A percentile compares a stretch with the other conserved stretches of the same genome.
Conservation (phyloP, 208 protist species). For the Phytomonas sp. region DNA sequence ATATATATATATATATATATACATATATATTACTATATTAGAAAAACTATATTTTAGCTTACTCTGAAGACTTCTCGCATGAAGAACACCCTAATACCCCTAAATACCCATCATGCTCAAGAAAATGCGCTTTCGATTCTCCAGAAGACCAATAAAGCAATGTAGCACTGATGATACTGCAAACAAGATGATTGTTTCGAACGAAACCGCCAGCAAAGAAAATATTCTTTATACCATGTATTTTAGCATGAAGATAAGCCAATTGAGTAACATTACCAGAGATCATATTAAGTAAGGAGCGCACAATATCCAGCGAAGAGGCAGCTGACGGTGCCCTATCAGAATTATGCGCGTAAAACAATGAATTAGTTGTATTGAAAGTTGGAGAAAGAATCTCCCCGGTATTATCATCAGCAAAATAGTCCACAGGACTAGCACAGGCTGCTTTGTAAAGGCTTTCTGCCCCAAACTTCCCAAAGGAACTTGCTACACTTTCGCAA, state of each 20-base stretch:
- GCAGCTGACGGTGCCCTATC: conserved; percentile 7
- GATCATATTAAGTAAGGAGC: conserved; percentile 92
- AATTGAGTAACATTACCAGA: conserved; percentile 95
- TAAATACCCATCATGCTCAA: conserved; percentile 95
- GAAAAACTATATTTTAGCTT: background rate
- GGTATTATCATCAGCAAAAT: conserved; percentile 28
- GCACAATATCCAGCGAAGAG: conserved; percentile 81
- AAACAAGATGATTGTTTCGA: conserved; percentile 87
- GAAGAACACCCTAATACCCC: conserved; percentile 87
- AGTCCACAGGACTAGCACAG: conserved; percentile 12
- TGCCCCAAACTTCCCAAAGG: conserved; percentile 83
- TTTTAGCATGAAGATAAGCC: conserved; percentile 89
- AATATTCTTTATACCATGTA: conserved; percentile 88
- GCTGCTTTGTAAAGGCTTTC: conserved; percentile 40
- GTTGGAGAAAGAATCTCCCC: conserved; percentile 27
- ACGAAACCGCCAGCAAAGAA: conserved; percentile 95
- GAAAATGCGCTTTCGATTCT: conserved; percentile 86
- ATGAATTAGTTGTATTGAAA: background rate
- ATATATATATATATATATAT: background rate
- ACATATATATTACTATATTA: background rate
- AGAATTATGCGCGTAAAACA: conserved; percentile 2
- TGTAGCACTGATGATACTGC: conserved; percentile 81
- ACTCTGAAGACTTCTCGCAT: conserved; percentile 8
- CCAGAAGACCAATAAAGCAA: conserved; percentile 94
- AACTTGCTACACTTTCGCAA: conserved; percentile 78